Base-by-base conservation (phyloP, 2,329 filamentous ascomycete genomes). In the Pseudomassariella vexata region DNA sequence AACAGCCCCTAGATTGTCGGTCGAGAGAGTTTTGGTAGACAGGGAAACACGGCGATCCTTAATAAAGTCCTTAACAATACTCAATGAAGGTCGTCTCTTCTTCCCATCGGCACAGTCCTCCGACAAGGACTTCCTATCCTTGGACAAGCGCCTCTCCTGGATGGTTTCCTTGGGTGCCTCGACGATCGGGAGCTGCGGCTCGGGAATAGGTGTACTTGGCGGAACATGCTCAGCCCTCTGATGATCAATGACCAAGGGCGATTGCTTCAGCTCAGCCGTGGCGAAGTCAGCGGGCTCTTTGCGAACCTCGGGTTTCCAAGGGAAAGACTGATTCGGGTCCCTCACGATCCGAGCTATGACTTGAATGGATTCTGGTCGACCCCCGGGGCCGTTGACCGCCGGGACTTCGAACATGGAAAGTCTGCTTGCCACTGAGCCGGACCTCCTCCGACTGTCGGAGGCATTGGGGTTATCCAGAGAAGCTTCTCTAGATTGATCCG, bases 321-420 rank as follows among this genome's bases (percentile, higher is more conserved):
- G 55, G 24, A 61, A 59, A 14, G 53, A 54, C 20, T 72, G 63
- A 14, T 52, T 55, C 9, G 71, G 65, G 42, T 84, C 82, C 28
- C 86, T 78, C 22, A 94, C 66, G 41, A 94, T 94, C 31, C 82
- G 78, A 29, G 89, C 85, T 12, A 84, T 92, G 9, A 95, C 88
- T 27, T 88, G 89, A n/a, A 94, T 77, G 1, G 86, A 89, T 48
- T 89, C 85, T 5, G 80, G 73, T 2, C 65, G 64, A 5, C 69
- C 66, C 11, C 63, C 59, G n/a, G 63, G 53, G 6, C 55, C 42
- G 32, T 50, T 58, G 51, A 28, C 58, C 12, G 9, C 37, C 39
- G 5, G 44, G 35, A 23, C 53, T 44, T 79, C 71, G 40, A 78
- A 77, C 52, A 73, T 65, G 18, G 69, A 73, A 17, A 78, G 53